Percentiles rank a stretch among this genome's conserved stretches.
Conservation (phyloP, 768 basidiomycete species). For the Tylopilus sp. region DNA sequence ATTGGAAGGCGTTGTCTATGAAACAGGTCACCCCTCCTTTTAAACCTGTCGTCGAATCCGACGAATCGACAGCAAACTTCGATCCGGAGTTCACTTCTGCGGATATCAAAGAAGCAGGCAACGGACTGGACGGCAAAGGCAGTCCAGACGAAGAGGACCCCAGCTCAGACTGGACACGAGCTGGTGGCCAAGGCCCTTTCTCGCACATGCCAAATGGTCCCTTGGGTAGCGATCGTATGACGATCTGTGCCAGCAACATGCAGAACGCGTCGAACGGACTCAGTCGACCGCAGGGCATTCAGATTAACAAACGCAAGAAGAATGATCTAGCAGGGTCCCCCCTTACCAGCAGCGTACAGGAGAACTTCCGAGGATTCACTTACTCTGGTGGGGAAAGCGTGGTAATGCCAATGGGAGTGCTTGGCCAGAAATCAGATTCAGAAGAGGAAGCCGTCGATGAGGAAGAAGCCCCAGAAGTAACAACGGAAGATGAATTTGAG, state of each 20-base stretch:
- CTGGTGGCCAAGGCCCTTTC: conserved; percentile 28
- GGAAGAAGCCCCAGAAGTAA: conserved; percentile 45
- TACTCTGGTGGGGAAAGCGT: conserved; percentile 76
- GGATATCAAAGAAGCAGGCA: conserved; percentile 74
- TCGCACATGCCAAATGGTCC: conserved; percentile 74
- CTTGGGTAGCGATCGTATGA: conserved; percentile 54
- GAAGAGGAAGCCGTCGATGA: conserved; percentile 48
- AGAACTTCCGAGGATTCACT: conserved; percentile 95
- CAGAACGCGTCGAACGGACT: conserved; percentile 20
- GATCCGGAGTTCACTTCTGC: conserved; percentile 96
- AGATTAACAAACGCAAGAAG: conserved; percentile 49
- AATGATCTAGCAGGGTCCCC: conserved; percentile 54
- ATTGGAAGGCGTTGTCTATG: conserved; percentile 82
- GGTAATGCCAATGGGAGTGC: conserved; percentile 40
- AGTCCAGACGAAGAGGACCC: conserved; percentile 60
- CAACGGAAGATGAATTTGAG: conserved; percentile 76
- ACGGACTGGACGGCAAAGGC: conserved; percentile 44
- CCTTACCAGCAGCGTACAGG: conserved; percentile 89
- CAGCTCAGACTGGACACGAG: conserved; percentile 53
- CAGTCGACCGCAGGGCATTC: conserved; percentile 36
- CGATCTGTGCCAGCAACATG: conserved; percentile 8
- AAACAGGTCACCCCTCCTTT: conserved; percentile 96
- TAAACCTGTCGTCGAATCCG: conserved; percentile 96
- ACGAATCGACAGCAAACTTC: conserved; percentile 97
- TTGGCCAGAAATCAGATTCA: conserved; percentile 28